phyloP scores from a whole-genome alignment of 495 filamentous ascomycete species.

The Penicillium pulvis region DNA sequence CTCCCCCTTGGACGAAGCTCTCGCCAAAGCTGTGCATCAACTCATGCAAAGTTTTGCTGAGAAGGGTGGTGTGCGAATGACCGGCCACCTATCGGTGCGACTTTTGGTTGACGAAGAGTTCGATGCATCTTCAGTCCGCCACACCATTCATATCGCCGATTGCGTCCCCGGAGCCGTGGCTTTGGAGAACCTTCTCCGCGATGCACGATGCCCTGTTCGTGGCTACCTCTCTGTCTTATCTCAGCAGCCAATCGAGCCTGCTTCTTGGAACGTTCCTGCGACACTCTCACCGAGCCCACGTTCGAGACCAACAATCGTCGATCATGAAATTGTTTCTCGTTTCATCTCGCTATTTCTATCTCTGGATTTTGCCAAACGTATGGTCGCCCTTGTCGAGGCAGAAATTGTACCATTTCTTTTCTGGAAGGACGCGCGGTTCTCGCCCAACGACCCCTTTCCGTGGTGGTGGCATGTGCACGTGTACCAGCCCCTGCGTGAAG shows the following conservation, averaged over 20 bases:
- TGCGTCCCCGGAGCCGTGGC: conserved; percentile 39
- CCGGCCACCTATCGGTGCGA: conserved; percentile 70
- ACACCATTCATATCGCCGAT: conserved; percentile 41
- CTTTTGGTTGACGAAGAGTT: conserved; percentile 60
- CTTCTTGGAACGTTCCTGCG: conserved; percentile 11
- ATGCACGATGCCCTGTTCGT: conserved; percentile 24
- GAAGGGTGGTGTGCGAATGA: conserved; percentile 51
- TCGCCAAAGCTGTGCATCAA: conserved; percentile 58
- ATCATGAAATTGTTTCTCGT: neutral
- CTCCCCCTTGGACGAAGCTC: conserved; percentile 51
- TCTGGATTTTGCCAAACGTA: conserved; percentile 10
- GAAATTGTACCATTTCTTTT: conserved; percentile 27
- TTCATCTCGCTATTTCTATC: conserved; percentile 16
- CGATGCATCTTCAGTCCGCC: conserved; percentile 37
- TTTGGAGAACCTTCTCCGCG: conserved; percentile 28
- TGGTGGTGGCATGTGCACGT: conserved; percentile 53
- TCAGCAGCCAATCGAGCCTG: conserved; percentile 14
- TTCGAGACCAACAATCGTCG: conserved; percentile 1
- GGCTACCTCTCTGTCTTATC: conserved; percentile 44
- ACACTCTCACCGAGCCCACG: conserved; percentile 17
- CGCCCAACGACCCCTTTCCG: conserved; percentile 39
- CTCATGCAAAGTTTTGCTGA: conserved; percentile 61
- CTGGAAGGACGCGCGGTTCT: conserved; percentile 40
- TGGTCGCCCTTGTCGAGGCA: conserved; percentile 10
- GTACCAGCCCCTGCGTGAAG: conserved; percentile 36